Conservation (phyloP, 306 rosid species). For the Sphenostylis stenocarpa region DNA sequence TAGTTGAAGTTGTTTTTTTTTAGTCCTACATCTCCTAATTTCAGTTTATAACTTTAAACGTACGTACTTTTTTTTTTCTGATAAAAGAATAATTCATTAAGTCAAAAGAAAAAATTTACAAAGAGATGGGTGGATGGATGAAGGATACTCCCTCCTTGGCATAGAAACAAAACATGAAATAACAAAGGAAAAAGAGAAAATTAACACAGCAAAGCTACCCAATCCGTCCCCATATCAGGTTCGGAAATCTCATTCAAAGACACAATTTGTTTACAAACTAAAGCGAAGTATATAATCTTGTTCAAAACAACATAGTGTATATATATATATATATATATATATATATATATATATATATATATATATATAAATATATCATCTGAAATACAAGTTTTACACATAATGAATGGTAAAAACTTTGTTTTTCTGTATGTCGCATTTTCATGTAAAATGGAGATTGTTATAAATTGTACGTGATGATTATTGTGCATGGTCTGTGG, state of each 20-base stretch:
- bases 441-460: not conserved
- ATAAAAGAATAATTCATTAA: not conserved
- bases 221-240: not conserved
- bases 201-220: not conserved
- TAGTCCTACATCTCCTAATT: not conserved
- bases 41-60: not conserved
- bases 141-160: not conserved
- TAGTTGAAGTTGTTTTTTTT: not conserved
- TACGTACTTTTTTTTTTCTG: not conserved
- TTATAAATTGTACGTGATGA: not conserved
- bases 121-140: not conserved
- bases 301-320: too few relatives aligned
- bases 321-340: too few relatives aligned
- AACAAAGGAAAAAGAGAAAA: not conserved
- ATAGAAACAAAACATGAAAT: conserved; percentile 8
- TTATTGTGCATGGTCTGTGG: not conserved
- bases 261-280: not conserved
- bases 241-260: not conserved
- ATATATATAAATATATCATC: too few relatives aligned
- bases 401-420: not conserved
- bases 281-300: not conserved
- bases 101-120: not conserved
- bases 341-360: too few relatives aligned
- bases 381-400: too few relatives aligned
- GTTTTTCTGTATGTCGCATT: not conserved